Base-by-base conservation (phyloP, 768 basidiomycete genomes). In the Lactifluus subvellereus region DNA sequence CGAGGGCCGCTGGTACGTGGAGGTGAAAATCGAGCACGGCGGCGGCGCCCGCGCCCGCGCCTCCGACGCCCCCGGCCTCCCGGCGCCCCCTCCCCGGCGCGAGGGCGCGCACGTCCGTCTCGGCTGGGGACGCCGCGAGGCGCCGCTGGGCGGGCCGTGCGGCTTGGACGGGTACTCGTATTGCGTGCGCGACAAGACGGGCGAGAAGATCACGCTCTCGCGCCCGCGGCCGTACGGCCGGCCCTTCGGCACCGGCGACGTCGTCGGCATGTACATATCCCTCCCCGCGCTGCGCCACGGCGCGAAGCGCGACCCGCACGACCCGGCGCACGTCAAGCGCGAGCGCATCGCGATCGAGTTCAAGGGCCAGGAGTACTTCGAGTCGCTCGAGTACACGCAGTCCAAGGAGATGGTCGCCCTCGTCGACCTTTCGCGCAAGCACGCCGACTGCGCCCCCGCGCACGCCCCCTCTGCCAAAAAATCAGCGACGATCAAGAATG, bases 321-420 rank as follows among this genome's bases (percentile, higher is more conserved):
- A 97, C 72, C 89, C 95, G 10, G 88, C 89, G 5, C 87, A 87
- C 66, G 75, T 97, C 65, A 84, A 86, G 66, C 85, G 97, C 59
- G 91, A 94, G 71, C 90, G 97, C 59, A 90, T 96, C 64, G 85
- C 95, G 4, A 95, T 99, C 71, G 89, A 91, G 63, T 91, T 93
- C 75, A 97, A 96, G 75, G 91, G 91, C n/a, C 94, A 96, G 74
- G 89, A 93, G 66, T 94, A 95, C 72, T 98, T 98, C 73, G 97
- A 99, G 77, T 86, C 86, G 63, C 78, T 91, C 64, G 96, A 98
- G 73, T 98, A 97, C 72, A 75, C 85, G 10, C 84, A 86, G 62
- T 84, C 82, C 33, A 97, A 95, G 73, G 97, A 99, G 76, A 98
- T 98, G 97, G 78, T 82, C 13, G 78, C 86, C 42, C 83, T 98